These are phyloP conservation scores for Solanum hybrid DNA, from an alignment of 305 asterid genomes.

Conservation along the genomic window DNA sequence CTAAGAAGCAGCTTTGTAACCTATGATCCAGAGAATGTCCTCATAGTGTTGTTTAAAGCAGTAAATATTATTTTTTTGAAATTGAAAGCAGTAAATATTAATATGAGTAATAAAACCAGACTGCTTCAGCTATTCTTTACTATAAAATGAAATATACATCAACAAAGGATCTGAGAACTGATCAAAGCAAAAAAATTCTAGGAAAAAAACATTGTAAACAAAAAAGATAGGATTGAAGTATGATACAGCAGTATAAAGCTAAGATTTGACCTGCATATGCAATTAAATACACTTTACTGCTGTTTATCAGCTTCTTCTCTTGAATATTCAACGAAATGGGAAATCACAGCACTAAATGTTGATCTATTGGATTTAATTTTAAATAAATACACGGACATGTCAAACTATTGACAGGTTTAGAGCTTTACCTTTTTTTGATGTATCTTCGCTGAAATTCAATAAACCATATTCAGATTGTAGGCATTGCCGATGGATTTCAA, in stretches of 20 bases:
- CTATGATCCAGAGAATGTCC: neutral
- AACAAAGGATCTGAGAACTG: neutral
- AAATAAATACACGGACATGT: neutral
- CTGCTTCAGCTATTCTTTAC: neutral
- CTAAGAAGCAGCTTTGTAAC: neutral
- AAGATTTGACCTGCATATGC: neutral
- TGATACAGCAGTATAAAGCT: neutral
- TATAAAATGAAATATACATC: neutral
- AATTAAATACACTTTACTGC: neutral
- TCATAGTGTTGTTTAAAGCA: neutral
- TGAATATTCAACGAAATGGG: neutral
- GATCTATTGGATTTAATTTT: neutral
- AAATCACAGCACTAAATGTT: neutral
- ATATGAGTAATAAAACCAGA: neutral
- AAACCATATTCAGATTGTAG: constrained; percentile 69
- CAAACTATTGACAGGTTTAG: neutral
- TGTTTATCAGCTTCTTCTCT: neutral
- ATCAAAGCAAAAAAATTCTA: neutral
- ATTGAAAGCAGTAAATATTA: neutral
- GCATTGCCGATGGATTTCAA: constrained; percentile 49
- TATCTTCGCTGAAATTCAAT: constrained; percentile 41
- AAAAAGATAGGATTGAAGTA: neutral
- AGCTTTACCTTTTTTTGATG: constrained; percentile 57
- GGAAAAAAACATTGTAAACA: neutral
- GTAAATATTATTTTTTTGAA: neutral